Base-by-base conservation (phyloP, 805 yeast species). In the Kazachstania bromeliacearum region DNA sequence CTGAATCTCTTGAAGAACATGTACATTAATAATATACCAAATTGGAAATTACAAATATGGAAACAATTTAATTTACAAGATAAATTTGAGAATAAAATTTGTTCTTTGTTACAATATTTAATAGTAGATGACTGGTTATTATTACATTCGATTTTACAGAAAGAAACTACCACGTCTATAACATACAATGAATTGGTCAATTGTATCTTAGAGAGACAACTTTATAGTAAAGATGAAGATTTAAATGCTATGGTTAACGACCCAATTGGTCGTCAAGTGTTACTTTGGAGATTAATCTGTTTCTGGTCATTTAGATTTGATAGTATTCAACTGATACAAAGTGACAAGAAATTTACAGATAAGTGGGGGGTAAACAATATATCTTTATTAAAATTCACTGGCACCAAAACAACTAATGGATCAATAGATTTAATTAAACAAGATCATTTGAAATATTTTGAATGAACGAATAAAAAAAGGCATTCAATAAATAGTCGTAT, bases 151-250 rank as follows among this genome's bases (percentile, higher is more conserved):
- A 28, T 51, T 4, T 30, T 32, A 15, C 35, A 33, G 6, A 25
- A 31, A 2, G 38, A 37, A 10, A 23, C 27, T 2, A 25, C 18
- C 7, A 34, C 46, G 2, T 8, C 16, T 2, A 46, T 79, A 37
- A 54, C 63, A 24, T 58, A 62, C 20, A 63, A 63, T 40, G 87
- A 80, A 51, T 50, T 79, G 24, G 58, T 75, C 2, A 55, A 64
- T 31, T 69, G 75, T 5, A 70, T 81, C 42, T 45, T 75, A 28
- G 77, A 74, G 41, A 64, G 87, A 38, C 77, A 75, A 19, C 54
- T 79, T 30, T 61, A 75, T 12, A 63, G 65, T 40, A 37, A 43
- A 10, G 48, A 39, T 1, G 64, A 58, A 17, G 60, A 63, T 35
- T 31, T 63, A 17, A 41, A 57, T 41, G 39, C 36, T 28, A 37